Base-by-base conservation (phyloP, 2,329 filamentous ascomycete species). In the Aureobasidium sp. region DNA sequence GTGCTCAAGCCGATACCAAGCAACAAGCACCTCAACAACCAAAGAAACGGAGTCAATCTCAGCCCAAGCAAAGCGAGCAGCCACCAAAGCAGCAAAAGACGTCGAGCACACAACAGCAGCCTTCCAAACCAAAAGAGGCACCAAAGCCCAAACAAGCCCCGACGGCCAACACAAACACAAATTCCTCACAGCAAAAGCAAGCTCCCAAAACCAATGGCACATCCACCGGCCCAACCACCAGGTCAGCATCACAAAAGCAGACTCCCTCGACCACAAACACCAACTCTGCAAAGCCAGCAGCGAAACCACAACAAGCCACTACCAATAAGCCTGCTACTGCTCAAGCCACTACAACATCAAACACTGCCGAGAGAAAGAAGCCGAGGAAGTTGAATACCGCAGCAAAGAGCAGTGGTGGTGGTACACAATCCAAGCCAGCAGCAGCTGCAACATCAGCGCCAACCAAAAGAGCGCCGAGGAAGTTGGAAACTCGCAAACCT, bases 381-480 rank as follows among this genome's bases (percentile, higher is more conserved):
- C 70, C 69, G 1, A 68, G 69, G 29, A 72, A 72, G 37, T 27
- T 72, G 42, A 61, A 61, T 10, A 37, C 65, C 3, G 60, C 39
- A 60, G 27, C 27, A 32, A 48, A 48, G 45, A 59, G 10, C 64
- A 49, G 32, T 29, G 51, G 49, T 29, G 51, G 49, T 61, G 13
- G 54, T 63, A 45, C 44, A 34, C 45, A 47, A 39, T 13, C 39
- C 14, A 47, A 58, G 9, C n/a, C 44, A 30, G n/a, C 55, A 30
- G 11, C 42, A 13, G 34, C 55, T 14, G 1, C 36, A 9, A 11
- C 51, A 27, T 5, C 54, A 48, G 44, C 55, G 21, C 29, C 66
- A 1, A 58, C 65, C 3, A 37, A 63, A 16, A 70, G 66, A 48
- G 62, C 66, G 6, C 70, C 70, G 3, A 61, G 69, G 4, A 72